These are phyloP conservation scores for Pestalotiopsis sp. DNA, from an alignment of 2,329 filamentous ascomycete species.

Conservation along the genomic window DNA sequence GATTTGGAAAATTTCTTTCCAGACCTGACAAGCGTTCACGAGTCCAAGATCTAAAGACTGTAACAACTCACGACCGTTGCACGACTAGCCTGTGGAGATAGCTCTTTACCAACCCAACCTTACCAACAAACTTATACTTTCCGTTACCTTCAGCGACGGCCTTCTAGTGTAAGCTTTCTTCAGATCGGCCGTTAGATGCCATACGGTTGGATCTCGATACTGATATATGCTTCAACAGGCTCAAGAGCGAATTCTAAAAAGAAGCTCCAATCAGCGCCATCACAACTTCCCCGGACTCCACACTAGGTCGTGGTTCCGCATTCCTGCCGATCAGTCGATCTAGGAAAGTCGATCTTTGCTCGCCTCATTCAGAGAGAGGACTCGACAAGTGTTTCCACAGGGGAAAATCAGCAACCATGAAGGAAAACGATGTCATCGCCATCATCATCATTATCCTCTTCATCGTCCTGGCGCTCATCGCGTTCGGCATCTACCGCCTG, in stretches of 20 bases:
- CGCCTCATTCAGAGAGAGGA: background rate
- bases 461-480: constrained; percentile 60
- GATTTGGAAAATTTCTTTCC: background rate
- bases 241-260: background rate
- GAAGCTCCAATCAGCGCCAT: background rate
- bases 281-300: background rate
- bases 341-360: background rate
- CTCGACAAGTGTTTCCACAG: constrained; percentile 1
- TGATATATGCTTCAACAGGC: background rate
- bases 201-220: background rate
- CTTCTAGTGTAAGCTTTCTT: background rate
- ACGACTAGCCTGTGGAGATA: background rate
- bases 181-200: background rate
- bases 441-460: constrained; percentile 71
- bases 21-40: background rate
- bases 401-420: constrained; percentile 46
- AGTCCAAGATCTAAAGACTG: background rate
- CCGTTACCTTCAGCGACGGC: background rate
- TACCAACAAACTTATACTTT: background rate
- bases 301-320: background rate
- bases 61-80: background rate
- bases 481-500: constrained; percentile 66
- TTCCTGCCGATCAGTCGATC: background rate
- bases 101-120: background rate
- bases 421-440: constrained; percentile 69